These are phyloP conservation scores for Fusarium sp. DNA, from an alignment of 2,329 filamentous ascomycete genomes.

Conservation along the genomic window DNA sequence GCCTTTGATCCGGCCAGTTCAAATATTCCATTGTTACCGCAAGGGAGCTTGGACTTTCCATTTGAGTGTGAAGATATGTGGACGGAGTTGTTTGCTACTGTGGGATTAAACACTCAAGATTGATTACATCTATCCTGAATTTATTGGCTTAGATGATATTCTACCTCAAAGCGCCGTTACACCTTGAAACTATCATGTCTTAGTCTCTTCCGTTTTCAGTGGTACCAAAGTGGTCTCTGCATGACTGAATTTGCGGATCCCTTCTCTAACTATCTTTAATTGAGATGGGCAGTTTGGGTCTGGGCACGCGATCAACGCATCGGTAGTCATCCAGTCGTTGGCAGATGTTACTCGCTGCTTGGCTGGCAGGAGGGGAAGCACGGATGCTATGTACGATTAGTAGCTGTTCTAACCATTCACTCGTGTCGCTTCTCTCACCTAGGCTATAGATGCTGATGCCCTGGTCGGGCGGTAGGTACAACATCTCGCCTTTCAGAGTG, in stretches of 20 bases:
- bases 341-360: constrained; percentile 4
- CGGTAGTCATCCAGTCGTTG: constrained; percentile 6
- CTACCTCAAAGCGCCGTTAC: too few relatives aligned
- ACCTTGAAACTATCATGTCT: too few relatives aligned
- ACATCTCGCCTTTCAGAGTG: neutral
- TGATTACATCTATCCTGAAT: neutral
- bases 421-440: neutral
- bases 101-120: neutral
- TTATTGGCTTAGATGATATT: neutral
- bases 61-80: neutral
- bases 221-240: constrained; percentile 1
- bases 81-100: neutral
- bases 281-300: constrained; percentile 3
- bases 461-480: neutral
- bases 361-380: neutral
- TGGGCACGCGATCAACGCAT: neutral
- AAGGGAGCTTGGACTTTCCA: neutral
- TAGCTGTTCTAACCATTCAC: too few relatives aligned
- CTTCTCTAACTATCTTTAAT: neutral
- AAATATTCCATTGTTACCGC: neutral
- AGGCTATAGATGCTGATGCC: constrained; percentile 2
- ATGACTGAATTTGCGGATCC: constrained; percentile 1
- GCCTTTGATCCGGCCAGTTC: neutral
- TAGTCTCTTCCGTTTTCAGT: neutral
- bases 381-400: neutral